A percentile compares a stretch with the other conserved stretches of the same genome.
phyloP scores from a whole-genome alignment of 352 stramenopile genomes.

The Globisporangium perplexum region DNA sequence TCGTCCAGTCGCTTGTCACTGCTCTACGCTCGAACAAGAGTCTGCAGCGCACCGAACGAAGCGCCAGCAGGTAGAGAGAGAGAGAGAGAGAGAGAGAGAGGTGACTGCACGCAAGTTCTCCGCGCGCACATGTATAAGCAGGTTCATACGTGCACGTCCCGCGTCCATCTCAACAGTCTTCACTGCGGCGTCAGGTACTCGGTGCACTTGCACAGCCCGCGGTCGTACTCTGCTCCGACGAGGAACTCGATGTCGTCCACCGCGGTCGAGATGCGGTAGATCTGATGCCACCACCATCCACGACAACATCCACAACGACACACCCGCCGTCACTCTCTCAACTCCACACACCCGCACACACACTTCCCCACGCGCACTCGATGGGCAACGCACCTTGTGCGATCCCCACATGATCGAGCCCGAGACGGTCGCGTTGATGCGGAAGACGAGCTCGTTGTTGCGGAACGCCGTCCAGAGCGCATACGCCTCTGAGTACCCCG shows the following conservation, averaged over 20 bases:
- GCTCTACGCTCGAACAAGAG: background rate
- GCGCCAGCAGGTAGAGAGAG: too few species aligned
- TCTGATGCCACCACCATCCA: conserved; percentile 21
- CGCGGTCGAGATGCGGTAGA: conserved; percentile 77
- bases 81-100: too few species aligned
- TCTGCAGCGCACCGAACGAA: too few species aligned
- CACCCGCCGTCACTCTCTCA: background rate
- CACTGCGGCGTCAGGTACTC: conserved; percentile 61
- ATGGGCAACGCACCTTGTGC: conserved; percentile 48
- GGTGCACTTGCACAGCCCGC: conserved; percentile 76
- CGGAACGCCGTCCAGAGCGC: conserved; percentile 67
- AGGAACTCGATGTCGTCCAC: conserved; percentile 80
- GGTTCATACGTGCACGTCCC: background rate
- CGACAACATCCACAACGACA: background rate
- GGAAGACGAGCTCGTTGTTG: conserved; percentile 70
- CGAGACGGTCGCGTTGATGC: conserved; percentile 74
- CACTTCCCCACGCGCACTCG: background rate
- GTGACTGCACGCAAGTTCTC: background rate
- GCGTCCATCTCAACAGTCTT: too few species aligned
- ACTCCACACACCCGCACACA: background rate
- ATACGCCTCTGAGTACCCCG: conserved; percentile 56
- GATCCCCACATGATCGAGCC: conserved; percentile 79
- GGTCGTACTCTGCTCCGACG: conserved; percentile 82
- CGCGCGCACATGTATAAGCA: background rate
- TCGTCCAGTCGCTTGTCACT: background rate